Evolutionary conservation across 352 stramenopile species (phyloP), one percentile per base, ranked within the genome.

Genomic region (Globisporangium carolinianum): DNA sequence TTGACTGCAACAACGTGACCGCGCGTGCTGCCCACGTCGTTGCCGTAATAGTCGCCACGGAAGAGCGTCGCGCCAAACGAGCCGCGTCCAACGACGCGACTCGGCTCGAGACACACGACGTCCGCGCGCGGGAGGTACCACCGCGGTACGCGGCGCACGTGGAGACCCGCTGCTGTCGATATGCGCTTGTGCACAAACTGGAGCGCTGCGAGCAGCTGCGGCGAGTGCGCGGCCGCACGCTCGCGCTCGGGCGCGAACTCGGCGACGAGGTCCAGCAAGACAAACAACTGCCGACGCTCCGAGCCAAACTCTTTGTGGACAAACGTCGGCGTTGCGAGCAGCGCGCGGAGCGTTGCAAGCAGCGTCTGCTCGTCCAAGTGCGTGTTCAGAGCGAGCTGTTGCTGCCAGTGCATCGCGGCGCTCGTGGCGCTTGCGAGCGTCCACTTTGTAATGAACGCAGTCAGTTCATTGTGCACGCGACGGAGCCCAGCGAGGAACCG

Each of bases 161-260:
- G 76, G 43, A 86, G 48, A 35, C 66, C 73, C 43, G 60, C 82
- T 49, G 73, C 72, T 60, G 65, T 78, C 43, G 69, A 76, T 53
- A 85, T 71, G 7, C 75, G 72, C 54, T 74, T 69, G 62, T 90
- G 79, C 8, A 72, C 75, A 69, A 82, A 81, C 66, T 79, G 79
- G 51, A 90, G 66, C 32, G 73, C 83, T 66, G 88, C 79, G 8
- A 86, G 50, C 10, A 88, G 61, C 17, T 77, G 65, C 2, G 70
- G 57, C 9, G 75, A 87, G 53, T 86, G 67, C 1, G 72, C 53
- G 9, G 62, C 55, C 3, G 36, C 58, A 10, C 65, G 67, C 46
- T 63, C 48, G 37, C 74, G 60, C 46, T 76, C 68, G 12, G 68
- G 57, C 5, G 71, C 72, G 48, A 85, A 79, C 37, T 82, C 71